Evolutionary conservation across 73 alveolate genomes (phyloP).

Genomic region (Uronychia binucleata): DNA sequence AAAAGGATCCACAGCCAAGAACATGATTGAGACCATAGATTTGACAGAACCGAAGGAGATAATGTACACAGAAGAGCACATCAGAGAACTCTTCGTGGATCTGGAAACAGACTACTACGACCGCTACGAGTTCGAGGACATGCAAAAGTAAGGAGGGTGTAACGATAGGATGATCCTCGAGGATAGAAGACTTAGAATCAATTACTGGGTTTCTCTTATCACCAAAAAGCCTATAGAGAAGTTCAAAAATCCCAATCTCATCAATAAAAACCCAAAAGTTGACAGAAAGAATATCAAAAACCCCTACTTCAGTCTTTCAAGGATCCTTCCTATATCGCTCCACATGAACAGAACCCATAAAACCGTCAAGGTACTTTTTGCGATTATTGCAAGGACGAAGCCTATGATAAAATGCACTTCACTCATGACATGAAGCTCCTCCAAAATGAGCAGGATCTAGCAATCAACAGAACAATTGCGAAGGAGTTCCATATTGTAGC

Average conservation of each 20-base stretch:
- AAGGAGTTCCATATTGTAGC: conserved; percentile 83
- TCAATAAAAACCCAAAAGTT: conserved; percentile 82
- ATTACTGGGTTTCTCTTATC: conserved; percentile 94
- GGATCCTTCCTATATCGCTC: conserved; percentile 80
- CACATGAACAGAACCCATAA: conserved; percentile 62
- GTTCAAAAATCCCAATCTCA: conserved; percentile 90
- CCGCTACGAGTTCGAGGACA: conserved; percentile 87
- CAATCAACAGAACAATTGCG: conserved; percentile 63
- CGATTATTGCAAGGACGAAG: no score
- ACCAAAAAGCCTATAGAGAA: conserved; percentile 92
- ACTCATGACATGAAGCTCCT: conserved; percentile 72
- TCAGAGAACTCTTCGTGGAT: conserved; percentile 72
- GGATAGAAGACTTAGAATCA: conserved; percentile 95
- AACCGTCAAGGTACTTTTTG: no score
- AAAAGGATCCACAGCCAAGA: conserved; percentile 95
- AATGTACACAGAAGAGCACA: conserved; percentile 83
- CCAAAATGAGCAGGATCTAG: conserved; percentile 80
- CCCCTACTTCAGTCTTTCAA: conserved; percentile 85
- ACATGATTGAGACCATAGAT: conserved; percentile 87
- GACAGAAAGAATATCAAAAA: conserved; percentile 85
- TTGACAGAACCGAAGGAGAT: conserved; percentile 90
- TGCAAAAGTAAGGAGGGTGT: conserved; percentile 57
- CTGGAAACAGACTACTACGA: conserved; percentile 95
- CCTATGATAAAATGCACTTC: conserved; percentile 47
- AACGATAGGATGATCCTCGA: conserved; percentile 71